Base-by-base conservation (phyloP, 1,284 basidiomycete species). In the Leccinum pachyderme region DNA sequence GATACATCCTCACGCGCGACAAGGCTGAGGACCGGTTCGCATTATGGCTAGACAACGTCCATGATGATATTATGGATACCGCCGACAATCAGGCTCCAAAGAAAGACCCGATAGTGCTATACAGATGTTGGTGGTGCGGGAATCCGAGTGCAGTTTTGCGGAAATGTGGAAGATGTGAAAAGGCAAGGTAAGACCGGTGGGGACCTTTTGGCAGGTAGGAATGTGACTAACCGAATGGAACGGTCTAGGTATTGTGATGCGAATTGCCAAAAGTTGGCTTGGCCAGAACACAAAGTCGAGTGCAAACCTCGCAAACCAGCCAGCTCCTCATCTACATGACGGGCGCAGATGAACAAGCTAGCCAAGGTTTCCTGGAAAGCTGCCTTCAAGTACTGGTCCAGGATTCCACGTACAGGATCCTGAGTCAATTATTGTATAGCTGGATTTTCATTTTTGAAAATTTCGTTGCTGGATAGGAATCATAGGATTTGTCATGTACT, bases 61-160 rank as follows among this genome's bases (percentile, higher is more conserved):
- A 77, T 27, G 53, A 79, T 18, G 77, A 81, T 5, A 72, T 76
- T 47, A 76, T 68, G 2, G 64, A 66, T 6, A 57, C 63, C 44
- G 75, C 65, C 2, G n/a, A 63, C 31, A 68, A 69, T 8, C 55
- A 50, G 2, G 65, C 77, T 9, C 24, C 71, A 32, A 68, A 47
- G 46, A 32, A 32, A 2, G 15, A 77, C 52, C 65, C 71, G 22
- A 73, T 80, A n/a, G 68, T 61, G 47, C 62, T 83, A 47, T 82
- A 82, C 64, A 66, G 74, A 27, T 85, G 82, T 59, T 81, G 80
- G 22, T 81, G 77, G 75, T 85, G 83, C 59, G 73, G 78, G 6
- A 84, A 83, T 56, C 80, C 81, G 7, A 82, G 81, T 37, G 82
- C 81, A 3, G 72, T 73, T 5, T 62, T 84, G 43, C 75, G 75